phyloP scores from a whole-genome alignment of 768 basidiomycete species.

The Leccinum variicolor region DNA sequence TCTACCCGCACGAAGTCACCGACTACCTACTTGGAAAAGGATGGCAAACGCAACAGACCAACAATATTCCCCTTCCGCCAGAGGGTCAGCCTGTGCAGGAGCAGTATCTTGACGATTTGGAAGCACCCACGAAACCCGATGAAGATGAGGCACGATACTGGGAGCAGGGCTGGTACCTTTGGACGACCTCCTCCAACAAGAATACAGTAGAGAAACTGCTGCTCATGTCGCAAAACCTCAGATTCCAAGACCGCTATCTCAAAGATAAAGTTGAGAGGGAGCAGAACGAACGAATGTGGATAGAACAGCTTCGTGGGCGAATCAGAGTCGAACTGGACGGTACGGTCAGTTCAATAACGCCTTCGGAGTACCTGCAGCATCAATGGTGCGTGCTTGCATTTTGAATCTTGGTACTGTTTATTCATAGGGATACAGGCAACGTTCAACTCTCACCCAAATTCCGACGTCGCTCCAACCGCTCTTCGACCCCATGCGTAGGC shows the following conservation, averaged over 20 bases:
- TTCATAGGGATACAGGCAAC: slow-evolving; percentile 32
- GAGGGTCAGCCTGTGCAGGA: slow-evolving; percentile 54
- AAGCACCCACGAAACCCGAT: slow-evolving; percentile 16
- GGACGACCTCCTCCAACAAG: slow-evolving; percentile 54
- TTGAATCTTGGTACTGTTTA: not conserved
- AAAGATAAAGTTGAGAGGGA: slow-evolving; percentile 38
- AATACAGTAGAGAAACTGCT: slow-evolving; percentile 54
- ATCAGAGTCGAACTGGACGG: slow-evolving; percentile 26
- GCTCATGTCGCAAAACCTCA: slow-evolving; percentile 57
- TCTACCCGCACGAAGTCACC: slow-evolving; percentile 66
- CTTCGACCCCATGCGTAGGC: slow-evolving; percentile 46
- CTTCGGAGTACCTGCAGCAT: slow-evolving; percentile 22
- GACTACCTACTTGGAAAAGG: slow-evolving; percentile 41
- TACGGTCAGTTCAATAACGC: slow-evolving; percentile 26
- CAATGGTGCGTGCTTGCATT: slow-evolving; percentile 38
- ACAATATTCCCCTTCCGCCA: slow-evolving; percentile 58
- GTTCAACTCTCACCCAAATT: slow-evolving; percentile 54
- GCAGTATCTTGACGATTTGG: slow-evolving; percentile 10
- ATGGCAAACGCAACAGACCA: slow-evolving; percentile 41
- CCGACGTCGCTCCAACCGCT: slow-evolving; percentile 57
- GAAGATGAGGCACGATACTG: slow-evolving; percentile 50
- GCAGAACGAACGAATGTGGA: slow-evolving; percentile 48
- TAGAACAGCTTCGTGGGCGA: slow-evolving; percentile 20
- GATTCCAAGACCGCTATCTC: slow-evolving; percentile 38
- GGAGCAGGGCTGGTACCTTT: slow-evolving; percentile 76